Conservation (phyloP, 2,329 filamentous ascomycete genomes). For the Talaromyces sp. region DNA sequence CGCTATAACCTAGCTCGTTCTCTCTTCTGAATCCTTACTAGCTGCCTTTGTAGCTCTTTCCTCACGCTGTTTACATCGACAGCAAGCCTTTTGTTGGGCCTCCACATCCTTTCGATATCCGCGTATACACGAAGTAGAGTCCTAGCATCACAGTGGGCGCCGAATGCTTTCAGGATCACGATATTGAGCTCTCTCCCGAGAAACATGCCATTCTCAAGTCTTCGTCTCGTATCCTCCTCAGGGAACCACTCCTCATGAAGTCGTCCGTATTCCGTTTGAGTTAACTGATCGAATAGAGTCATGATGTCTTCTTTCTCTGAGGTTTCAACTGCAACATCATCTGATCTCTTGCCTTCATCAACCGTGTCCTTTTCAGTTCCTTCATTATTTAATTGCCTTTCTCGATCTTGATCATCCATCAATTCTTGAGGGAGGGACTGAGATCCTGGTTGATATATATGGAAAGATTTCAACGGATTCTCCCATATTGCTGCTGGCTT, state of each 20-base stretch:
- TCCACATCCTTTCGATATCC: conserved; percentile 43
- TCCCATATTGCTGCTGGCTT: conserved; percentile 12
- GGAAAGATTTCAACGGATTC: conserved; percentile 15
- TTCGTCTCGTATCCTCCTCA: conserved; percentile 29
- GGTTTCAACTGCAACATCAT: background rate
- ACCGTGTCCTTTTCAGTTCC: background rate
- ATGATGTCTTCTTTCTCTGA: conserved; percentile 18
- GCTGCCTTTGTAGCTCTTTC: conserved; percentile 39
- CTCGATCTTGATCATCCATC: background rate
- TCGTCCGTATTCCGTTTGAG: conserved; percentile 5
- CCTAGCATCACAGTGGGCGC: conserved; percentile 36
- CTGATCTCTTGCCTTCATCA: background rate
- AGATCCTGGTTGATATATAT: background rate
- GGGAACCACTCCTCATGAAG: conserved; percentile 12
- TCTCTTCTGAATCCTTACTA: conserved; percentile 25
- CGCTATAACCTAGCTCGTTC: background rate
- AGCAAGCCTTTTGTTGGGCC: conserved; percentile 36
- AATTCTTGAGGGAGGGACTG: background rate
- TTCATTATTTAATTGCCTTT: background rate
- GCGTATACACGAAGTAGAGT: conserved; percentile 41
- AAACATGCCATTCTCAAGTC: conserved; percentile 42
- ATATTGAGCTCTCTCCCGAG: conserved; percentile 43
- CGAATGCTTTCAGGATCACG: conserved; percentile 41
- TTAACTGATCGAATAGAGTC: conserved; percentile 18
- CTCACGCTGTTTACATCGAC: conserved; percentile 38